Percentiles rank a stretch among this genome's conserved stretches.
Conservation (phyloP, 2,329 filamentous ascomycete species). For the Colletotrichum chlorophyti region DNA sequence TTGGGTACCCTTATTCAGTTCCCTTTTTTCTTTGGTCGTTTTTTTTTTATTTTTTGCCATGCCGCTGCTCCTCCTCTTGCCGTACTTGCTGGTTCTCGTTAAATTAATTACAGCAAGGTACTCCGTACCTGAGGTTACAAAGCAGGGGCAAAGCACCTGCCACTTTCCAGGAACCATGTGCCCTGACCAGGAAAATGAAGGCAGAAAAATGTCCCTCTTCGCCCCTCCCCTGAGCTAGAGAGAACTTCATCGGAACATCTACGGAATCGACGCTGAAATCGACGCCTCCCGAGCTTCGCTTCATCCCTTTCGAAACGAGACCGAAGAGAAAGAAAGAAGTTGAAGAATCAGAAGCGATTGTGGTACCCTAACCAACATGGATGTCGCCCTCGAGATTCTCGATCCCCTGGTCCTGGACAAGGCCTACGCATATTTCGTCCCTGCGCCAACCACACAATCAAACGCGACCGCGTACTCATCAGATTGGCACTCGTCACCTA, state of each 20-base stretch:
- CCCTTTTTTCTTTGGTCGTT: background rate
- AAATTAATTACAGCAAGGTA: no score
- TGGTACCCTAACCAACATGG: conserved; percentile 40
- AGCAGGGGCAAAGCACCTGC: no score
- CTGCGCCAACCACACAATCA: conserved; percentile 26
- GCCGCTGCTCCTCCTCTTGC: no score
- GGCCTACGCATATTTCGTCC: conserved; percentile 46
- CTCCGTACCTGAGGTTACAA: no score
- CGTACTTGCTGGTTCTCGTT: no score
- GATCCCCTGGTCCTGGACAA: conserved; percentile 49
- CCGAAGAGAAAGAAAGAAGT: background rate
- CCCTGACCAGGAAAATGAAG: no score
- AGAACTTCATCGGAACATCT: conserved; percentile 1
- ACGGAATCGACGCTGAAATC: background rate
- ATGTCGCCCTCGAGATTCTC: conserved; percentile 47
- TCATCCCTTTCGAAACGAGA: background rate
- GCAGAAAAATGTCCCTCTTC: no score
- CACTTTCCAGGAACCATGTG: no score
- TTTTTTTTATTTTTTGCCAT: background rate
- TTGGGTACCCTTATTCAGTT: background rate
- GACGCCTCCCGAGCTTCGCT: background rate
- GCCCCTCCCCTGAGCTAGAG: no score
- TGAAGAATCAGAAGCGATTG: background rate
- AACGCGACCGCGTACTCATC: conserved; percentile 27
- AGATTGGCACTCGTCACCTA: background rate